Base-by-base conservation (phyloP, 2,329 filamentous ascomycete genomes). In the Sporothrix brunneoviolacea region DNA sequence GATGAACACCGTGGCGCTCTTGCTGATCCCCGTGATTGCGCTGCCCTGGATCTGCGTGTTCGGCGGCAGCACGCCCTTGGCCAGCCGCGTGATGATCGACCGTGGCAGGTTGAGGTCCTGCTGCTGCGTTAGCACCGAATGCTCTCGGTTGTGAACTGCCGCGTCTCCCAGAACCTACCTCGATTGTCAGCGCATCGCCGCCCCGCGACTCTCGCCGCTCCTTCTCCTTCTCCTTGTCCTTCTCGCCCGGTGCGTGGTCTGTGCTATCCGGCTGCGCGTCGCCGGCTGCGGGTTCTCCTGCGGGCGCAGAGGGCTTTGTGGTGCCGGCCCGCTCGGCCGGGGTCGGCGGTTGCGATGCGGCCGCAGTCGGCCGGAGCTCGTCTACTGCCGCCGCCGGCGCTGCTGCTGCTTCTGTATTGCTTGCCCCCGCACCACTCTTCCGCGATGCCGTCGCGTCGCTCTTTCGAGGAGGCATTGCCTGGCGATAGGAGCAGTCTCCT, bases 1-100 rank as follows among this genome's bases (percentile, higher is more conserved):
- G 59, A 93, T 84, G 62, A 93, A 93, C 0, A 93, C 83, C 1
- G 86, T 91, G 8, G 88, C 84, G 66, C 85, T 86, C 69, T 91
- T 91, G 58, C 80, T 85, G 70, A 93, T 77, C 9, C 87, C 88
- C 46, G 88, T 69, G 49, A 91, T 79, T 37, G 88, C 88, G 69
- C 90, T 89, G 61, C 83, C 87, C 64, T 91, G 86, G 43, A 91
- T 87, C 67, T 89, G 85, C 5, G 87, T 91, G 63, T 90, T 90
- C 6, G 86, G 76, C 1, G 88, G 87, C 5, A 93, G 71, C 6
- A 88, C 86, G 36, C 86, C 84, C 69, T 91, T 91, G 36, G 86
- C 85, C 30, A 93, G 75, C 48, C 87, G 77, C 48, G 85, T 86
- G 57, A 91, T 83, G 68, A 91, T 89, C 7, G 86, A 89, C 62